Percentiles rank a stretch among this genome's conserved stretches.
These are phyloP conservation scores for Erysimum cheiri DNA, from an alignment of 441 rosid genomes.

Conservation along the genomic window DNA sequence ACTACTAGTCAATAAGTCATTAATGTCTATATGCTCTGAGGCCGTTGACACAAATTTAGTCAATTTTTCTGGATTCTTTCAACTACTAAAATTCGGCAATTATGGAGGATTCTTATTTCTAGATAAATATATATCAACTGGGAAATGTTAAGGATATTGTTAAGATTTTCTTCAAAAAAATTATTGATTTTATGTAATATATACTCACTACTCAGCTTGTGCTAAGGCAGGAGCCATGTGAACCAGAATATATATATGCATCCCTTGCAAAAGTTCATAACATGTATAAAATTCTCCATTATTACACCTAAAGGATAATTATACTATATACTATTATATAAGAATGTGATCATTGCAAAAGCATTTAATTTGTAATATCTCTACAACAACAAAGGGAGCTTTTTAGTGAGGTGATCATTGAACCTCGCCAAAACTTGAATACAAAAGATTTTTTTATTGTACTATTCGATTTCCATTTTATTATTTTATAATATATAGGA, in stretches of 20 bases:
- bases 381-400: constrained; percentile 29
- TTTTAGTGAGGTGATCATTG: constrained; percentile 40
- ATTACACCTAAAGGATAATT: constrained; percentile 39
- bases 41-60: constrained; percentile 43
- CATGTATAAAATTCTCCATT: constrained; percentile 32
- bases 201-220: constrained; percentile 7
- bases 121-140: constrained; percentile 23
- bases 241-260: constrained; percentile 25
- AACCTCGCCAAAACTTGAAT: constrained; percentile 31
- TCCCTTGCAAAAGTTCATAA: constrained; percentile 18
- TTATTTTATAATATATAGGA: constrained; percentile 14
- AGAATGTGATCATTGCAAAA: constrained; percentile 36
- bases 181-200: background rate
- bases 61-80: constrained; percentile 39
- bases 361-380: constrained; percentile 25
- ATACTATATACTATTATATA: constrained; percentile 19
- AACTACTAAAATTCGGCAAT: constrained; percentile 41
- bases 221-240: constrained; percentile 42
- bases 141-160: constrained; percentile 24
- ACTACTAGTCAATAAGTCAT: constrained; percentile 33
- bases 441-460: constrained; percentile 5
- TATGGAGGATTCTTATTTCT: constrained; percentile 35
- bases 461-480: constrained; percentile 16
- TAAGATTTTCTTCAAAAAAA: constrained; percentile 30
- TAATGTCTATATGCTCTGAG: constrained; percentile 18